Percentiles rank a stretch among this genome's conserved stretches.
Conservation (phyloP, 371 early-diverging fungal genomes). For the Actinomortierella wolfii region DNA sequence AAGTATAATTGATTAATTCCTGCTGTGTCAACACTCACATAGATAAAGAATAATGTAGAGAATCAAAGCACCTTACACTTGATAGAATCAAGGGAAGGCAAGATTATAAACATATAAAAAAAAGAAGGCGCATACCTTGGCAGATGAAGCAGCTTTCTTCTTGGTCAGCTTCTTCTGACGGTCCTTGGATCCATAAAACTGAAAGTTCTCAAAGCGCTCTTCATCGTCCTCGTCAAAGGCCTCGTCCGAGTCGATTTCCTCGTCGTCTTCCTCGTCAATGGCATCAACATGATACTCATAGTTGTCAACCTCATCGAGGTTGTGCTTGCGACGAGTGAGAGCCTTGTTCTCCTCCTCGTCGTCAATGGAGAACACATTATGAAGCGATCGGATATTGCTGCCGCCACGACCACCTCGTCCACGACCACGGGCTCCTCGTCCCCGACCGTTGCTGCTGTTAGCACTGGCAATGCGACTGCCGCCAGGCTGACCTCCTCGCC, state of each 20-base stretch:
- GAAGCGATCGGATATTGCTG: conserved; percentile 18
- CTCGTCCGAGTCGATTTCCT: conserved; percentile 91
- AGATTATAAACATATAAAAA: no score
- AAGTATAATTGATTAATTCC: not conserved
- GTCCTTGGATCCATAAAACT: conserved; percentile 54
- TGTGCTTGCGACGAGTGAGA: conserved; percentile 57
- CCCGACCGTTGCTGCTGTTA: no score
- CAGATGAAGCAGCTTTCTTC: conserved; percentile 14
- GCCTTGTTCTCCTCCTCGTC: conserved; percentile 62
- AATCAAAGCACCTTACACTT: no score
- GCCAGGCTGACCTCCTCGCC: not conserved
- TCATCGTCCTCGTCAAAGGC: conserved; percentile 89
- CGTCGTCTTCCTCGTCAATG: conserved; percentile 87
- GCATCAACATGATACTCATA: conserved; percentile 75
- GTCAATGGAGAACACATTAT: conserved; percentile 50
- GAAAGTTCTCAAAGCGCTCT: conserved; percentile 76
- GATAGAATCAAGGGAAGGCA: no score
- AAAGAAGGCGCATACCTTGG: not conserved
- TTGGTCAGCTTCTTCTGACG: conserved; percentile 36
- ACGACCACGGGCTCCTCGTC: no score
- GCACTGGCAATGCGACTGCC: not conserved
- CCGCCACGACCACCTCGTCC: no score
- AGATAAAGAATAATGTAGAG: no score
- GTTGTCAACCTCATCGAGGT: conserved; percentile 76
- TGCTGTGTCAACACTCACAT: not conserved